Evolutionary conservation across 371 early-diverging fungal species (phyloP).

Genomic region (Saksenaea vasiformis): DNA sequence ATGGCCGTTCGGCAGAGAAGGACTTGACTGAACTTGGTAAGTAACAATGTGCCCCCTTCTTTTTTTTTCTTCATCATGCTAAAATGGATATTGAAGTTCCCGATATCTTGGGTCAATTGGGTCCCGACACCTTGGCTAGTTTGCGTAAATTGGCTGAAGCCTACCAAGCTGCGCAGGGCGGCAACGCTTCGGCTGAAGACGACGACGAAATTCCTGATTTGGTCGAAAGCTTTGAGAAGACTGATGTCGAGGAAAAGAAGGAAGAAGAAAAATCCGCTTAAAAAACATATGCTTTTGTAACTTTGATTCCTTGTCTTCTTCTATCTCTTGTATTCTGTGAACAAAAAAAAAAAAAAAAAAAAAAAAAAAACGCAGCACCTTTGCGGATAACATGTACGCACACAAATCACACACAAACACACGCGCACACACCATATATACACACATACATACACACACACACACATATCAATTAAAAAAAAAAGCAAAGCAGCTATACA

Average conservation of each 20-base stretch:
- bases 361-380: neutral
- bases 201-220: slow-evolving; percentile 67
- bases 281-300: neutral
- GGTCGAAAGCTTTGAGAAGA: slow-evolving; percentile 37
- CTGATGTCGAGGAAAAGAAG: slow-evolving; percentile 16
- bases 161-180: slow-evolving; percentile 56
- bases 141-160: slow-evolving; percentile 77
- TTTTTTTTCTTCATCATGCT: neutral
- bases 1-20: slow-evolving; percentile 84
- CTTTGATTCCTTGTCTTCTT: no score
- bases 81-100: slow-evolving; percentile 51
- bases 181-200: slow-evolving; percentile 33
- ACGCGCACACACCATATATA: neutral
- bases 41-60: neutral
- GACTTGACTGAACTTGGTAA: slow-evolving; percentile 75
- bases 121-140: slow-evolving; percentile 78
- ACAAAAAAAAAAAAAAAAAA: neutral
- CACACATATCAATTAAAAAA: neutral
- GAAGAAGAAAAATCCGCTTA: slow-evolving; percentile 16
- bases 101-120: slow-evolving; percentile 86
- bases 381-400: neutral
- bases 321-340: no score
- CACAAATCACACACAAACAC: neutral
- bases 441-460: neutral
- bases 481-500: neutral